These are phyloP conservation scores for Nemania sp. DNA, from an alignment of 2,329 filamentous ascomycete genomes.

Conservation along the genomic window DNA sequence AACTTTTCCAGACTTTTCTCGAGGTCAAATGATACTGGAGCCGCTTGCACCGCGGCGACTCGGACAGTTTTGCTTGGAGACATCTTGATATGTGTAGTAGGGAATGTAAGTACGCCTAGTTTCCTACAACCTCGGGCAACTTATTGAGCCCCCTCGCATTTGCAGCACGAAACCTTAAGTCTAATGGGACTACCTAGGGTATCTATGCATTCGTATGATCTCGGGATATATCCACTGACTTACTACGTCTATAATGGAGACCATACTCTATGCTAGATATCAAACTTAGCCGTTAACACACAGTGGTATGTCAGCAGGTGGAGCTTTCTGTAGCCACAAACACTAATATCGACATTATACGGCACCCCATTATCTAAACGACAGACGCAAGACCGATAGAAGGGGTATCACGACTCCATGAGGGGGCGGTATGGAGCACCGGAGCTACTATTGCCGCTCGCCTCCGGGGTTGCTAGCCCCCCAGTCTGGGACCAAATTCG, in stretches of 20 bases:
- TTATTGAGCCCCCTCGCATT: not conserved
- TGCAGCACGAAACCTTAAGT: constrained; percentile 18
- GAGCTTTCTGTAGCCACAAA: constrained; percentile 7
- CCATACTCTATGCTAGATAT: constrained; percentile 11
- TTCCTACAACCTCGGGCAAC: not conserved
- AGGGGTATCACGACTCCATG: not conserved
- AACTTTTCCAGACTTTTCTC: constrained; percentile 54
- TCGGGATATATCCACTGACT: constrained; percentile 7
- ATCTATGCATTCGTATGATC: not conserved
- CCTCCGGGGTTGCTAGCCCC: constrained; percentile 6
- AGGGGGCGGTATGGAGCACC: not conserved
- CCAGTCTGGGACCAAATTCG: not conserved
- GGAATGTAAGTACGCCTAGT: not conserved
- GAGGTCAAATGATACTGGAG: constrained; percentile 56
- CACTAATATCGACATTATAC: not conserved
- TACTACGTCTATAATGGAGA: not conserved
- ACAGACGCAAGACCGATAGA: constrained; percentile 2
- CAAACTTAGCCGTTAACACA: not conserved
- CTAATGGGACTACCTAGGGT: not conserved
- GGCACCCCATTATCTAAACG: not conserved
- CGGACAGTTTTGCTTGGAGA: constrained; percentile 47
- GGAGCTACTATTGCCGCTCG: not conserved
- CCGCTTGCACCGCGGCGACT: constrained; percentile 57
- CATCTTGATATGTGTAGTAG: constrained; percentile 30
- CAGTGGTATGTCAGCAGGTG: constrained; percentile 25